These are phyloP conservation scores for Nepenthes mirabilis DNA, from an alignment of 148 eudicot genomes.

Conservation along the genomic window DNA sequence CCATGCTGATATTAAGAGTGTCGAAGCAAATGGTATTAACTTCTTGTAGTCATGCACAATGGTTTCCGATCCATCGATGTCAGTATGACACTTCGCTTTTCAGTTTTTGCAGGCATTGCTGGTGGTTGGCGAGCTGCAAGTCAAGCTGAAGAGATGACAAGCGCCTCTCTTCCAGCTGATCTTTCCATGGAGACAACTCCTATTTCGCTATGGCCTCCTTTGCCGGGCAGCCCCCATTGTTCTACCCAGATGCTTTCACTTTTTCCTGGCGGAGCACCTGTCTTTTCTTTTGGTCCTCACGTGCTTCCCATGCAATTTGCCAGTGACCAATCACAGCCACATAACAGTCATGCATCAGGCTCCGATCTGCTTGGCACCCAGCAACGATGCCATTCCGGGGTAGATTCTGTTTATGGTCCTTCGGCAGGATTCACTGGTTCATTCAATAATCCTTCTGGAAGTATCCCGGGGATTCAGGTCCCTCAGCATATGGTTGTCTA, in stretches of 20 bases:
- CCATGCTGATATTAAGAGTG: not conserved
- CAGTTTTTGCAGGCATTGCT: conserved; percentile 25
- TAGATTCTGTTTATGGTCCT: conserved; percentile 70
- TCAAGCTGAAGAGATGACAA: conserved; percentile 58
- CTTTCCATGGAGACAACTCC: conserved; percentile 85
- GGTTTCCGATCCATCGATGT: not conserved
- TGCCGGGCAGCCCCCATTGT: conserved; percentile 82
- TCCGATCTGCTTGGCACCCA: conserved; percentile 64
- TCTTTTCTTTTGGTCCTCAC: conserved; percentile 67
- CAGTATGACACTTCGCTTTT: conserved; percentile 5
- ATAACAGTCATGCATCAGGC: conserved; percentile 36
- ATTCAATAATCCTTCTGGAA: not conserved
- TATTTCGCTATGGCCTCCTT: conserved; percentile 84
- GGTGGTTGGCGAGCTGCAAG: conserved; percentile 33
- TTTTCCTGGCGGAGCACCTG: conserved; percentile 58
- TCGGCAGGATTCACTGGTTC: not conserved
- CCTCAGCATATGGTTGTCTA: not conserved
- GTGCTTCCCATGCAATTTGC: conserved; percentile 75
- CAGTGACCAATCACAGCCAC: conserved; percentile 55
- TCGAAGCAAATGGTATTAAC: too few species aligned
- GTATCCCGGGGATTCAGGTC: not conserved
- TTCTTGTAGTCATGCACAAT: not conserved
- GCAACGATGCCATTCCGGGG: conserved; percentile 72
- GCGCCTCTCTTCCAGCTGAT: conserved; percentile 94
- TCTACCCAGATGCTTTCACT: conserved; percentile 68